A percentile compares a stretch with the other conserved stretches of the same genome.
phyloP scores from a whole-genome alignment of 2,329 filamentous ascomycete species.

The Paecilomyces sp. region DNA sequence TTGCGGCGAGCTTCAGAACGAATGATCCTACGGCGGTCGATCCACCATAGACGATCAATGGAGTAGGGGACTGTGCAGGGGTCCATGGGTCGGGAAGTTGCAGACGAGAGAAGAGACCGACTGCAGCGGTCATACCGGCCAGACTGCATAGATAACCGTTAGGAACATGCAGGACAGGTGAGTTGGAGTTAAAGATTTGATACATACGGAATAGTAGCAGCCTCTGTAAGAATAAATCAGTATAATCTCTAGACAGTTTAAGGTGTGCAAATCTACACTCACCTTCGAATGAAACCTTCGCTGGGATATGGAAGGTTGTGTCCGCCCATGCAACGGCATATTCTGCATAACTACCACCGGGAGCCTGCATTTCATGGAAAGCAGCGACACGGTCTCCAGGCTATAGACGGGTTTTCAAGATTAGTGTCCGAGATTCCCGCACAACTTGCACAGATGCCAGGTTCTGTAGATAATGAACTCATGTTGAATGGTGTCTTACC shows the following conservation, averaged over 20 bases:
- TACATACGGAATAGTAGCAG: slow-evolving; percentile 44
- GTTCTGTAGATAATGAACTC: background rate
- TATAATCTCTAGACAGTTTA: background rate
- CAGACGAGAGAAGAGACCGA: slow-evolving; percentile 44
- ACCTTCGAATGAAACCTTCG: slow-evolving; percentile 47
- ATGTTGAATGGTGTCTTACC: background rate
- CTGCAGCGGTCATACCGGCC: slow-evolving; percentile 47
- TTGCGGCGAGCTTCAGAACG: slow-evolving; percentile 49
- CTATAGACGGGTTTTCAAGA: slow-evolving; percentile 40
- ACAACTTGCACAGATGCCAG: background rate
- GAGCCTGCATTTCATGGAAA: slow-evolving; percentile 42
- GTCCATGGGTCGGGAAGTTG: slow-evolving; percentile 44
- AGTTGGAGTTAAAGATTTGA: background rate
- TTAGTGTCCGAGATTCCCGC: slow-evolving; percentile 2
- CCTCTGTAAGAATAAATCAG: slow-evolving; percentile 31
- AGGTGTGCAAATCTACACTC: slow-evolving; percentile 2
- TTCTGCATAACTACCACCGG: slow-evolving; percentile 49
- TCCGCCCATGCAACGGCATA: slow-evolving; percentile 48
- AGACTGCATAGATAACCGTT: slow-evolving; percentile 17
- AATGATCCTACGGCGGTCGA: slow-evolving; percentile 53
- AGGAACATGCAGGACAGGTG: background rate
- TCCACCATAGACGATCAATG: slow-evolving; percentile 43
- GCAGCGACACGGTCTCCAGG: slow-evolving; percentile 48
- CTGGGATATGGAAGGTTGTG: slow-evolving; percentile 49
- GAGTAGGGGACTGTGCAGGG: slow-evolving; percentile 26